Base-by-base conservation (phyloP, 78 protist genomes). In the Dictyostelium capitatum region DNA sequence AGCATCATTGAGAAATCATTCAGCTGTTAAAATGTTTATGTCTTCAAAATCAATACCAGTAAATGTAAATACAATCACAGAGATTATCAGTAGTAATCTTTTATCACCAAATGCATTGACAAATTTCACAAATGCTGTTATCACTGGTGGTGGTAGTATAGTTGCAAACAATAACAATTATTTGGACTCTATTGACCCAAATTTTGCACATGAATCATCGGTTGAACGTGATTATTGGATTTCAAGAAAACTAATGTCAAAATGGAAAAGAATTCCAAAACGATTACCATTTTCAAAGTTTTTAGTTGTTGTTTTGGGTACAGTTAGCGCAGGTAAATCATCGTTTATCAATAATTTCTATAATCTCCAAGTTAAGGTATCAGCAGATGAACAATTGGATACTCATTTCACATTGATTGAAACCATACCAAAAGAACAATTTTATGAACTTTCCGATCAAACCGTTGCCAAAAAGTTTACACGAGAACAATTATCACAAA, bases 181-280 rank as follows among this genome's bases (percentile, higher is more conserved):
- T 20, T 19, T 17, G 20, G 51, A 75, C 2, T 19, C 32, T 1
- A 20, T 79, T 28, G 83, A 79, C 32, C n/a, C 56, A 14, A 54
- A 51, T 47, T 54, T 79, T 79, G 46, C 72, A 6, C 17, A 79
- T 37, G 62, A 79, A 56, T 43, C 83, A 23, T 51, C 83, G 15
- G 73, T 82, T 25, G 95, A 90, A 69, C 64, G 90, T 65, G 95
- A 90, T 25, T 90, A 82, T 67, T 90, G 95, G 95, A 59, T 82
- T 41, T 62, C 77, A 9, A 43, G 90, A 20, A 81, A 80, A 56
- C 37, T 90, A 30, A 90, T 90, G 95, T 79, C 82, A 23, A 90
- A 90, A 53, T 90, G 95, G 95, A 82, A 82, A 19, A 57, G 80
- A 75, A 59, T 82, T 9, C 95, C 95, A 47, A 81, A 82, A 70